These are phyloP conservation scores for Ocimum tenuiflorum DNA, from an alignment of 257 asterid species.

Conservation along the genomic window DNA sequence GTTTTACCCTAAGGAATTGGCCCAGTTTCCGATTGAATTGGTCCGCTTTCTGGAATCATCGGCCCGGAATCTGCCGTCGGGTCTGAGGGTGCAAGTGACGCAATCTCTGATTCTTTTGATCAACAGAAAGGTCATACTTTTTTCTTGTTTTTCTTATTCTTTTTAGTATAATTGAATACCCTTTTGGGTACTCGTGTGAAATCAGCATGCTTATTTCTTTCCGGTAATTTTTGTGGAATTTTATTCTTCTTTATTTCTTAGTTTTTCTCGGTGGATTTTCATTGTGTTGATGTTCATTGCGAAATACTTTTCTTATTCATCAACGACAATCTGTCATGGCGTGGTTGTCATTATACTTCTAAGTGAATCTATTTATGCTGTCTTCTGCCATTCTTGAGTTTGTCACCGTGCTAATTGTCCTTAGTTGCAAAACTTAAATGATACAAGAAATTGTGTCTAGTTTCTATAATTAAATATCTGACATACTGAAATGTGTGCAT, in stretches of 20 bases:
- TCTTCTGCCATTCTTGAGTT: too few relatives aligned
- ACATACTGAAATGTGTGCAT: too few relatives aligned
- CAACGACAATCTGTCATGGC: too few relatives aligned
- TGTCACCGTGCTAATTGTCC: too few relatives aligned
- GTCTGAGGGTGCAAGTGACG: slow-evolving; percentile 55
- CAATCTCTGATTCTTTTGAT: slow-evolving; percentile 70
- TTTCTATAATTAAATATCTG: too few relatives aligned
- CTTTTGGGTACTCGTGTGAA: background rate
- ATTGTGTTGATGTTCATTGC: too few relatives aligned
- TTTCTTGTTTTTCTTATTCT: background rate
- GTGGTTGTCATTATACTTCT: too few relatives aligned
- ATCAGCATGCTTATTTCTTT: background rate
- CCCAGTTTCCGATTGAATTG: slow-evolving; percentile 52
- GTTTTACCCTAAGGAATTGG: slow-evolving; percentile 46
- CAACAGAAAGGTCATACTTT: slow-evolving; percentile 50
- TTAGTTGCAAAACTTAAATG: too few relatives aligned
- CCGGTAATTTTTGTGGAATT: background rate
- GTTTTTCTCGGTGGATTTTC: background rate
- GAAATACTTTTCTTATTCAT: too few relatives aligned
- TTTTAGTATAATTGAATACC: background rate
- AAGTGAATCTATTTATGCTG: too few relatives aligned
- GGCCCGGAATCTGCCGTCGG: slow-evolving; percentile 55
- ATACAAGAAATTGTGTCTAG: too few relatives aligned
- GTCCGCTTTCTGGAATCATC: slow-evolving; percentile 55
- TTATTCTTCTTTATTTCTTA: background rate